Base-by-base conservation (phyloP, 768 basidiomycete species). In the Grammothele lineata region DNA sequence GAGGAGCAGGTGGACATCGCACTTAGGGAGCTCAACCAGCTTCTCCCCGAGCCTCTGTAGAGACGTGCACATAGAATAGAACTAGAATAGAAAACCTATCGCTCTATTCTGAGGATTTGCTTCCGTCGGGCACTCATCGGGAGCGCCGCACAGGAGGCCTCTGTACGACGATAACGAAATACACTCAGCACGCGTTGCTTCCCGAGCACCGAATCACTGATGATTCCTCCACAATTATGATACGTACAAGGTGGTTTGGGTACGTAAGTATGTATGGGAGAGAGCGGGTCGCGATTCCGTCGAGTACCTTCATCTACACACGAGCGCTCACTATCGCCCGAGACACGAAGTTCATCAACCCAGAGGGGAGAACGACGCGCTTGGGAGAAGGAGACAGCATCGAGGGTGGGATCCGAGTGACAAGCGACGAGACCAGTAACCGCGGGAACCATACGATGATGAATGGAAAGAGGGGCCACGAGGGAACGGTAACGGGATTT, bases 1-100 rank as follows among this genome's bases (percentile, higher is more conserved):
- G 75, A 74, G 52, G 70, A 71, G 40, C 87, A 92, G 65, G 69
- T 84, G 0, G 52, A 57, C 38, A 63, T 51, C 19, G 81, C 77
- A 5, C 47, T 72, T 27, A 67, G 69, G 25, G 70, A 63, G n/a
- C 57, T 85, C 56, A 57, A 40, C 53, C 54, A 50, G 50, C 22
- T 62, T 24, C 35, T 56, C 30, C 55, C 48, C 4, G 53, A 55
- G 7, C 46, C 41, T 1, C 51, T 53, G 12, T 47, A 32, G 32
- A 15, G 15, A 32, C 10, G 25, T 23, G 27, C 37, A 22, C 25
- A 23, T 39, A 39, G 21, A 39, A 23, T 14, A 10, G 22, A 9
- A 38, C 12, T 18, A 10, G 22, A 30, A 30, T 30, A 30, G 7
- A 7, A 7, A 30, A 30, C 27, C 8, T 30, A 14, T 30, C 7